phyloP scores from a whole-genome alignment of 805 yeast species.

The Saccharomycopsis sp. region DNA sequence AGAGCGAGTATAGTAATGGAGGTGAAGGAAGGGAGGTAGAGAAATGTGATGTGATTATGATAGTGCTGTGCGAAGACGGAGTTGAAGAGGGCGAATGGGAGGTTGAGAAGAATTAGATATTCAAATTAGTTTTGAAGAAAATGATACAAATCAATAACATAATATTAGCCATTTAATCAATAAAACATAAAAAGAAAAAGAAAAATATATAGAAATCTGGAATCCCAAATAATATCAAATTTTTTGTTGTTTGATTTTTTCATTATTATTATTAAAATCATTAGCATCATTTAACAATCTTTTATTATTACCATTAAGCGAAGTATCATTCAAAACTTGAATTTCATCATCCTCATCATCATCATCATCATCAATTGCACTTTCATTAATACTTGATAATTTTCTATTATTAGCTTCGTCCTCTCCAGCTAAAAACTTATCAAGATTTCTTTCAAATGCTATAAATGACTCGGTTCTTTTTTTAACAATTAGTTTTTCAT shows the following conservation, averaged over 20 bases:
- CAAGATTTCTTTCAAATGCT: conserved; percentile 16
- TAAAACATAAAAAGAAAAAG: no score
- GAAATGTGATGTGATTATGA: no score
- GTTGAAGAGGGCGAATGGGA: no score
- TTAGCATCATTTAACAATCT: not conserved
- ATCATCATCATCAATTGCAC: conserved; percentile 14
- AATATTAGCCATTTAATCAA: no score
- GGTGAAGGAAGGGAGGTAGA: no score
- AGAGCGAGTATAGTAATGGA: no score
- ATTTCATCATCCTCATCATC: not conserved
- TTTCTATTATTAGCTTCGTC: not conserved
- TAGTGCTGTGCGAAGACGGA: no score
- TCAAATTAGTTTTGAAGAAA: no score
- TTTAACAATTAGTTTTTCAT: not conserved
- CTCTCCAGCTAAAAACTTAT: conserved; percentile 16
- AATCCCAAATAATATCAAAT: not conserved
- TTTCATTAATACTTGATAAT: conserved; percentile 4
- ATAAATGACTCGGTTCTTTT: conserved; percentile 14
- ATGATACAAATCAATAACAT: no score
- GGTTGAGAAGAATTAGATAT: no score
- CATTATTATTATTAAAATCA: not conserved
- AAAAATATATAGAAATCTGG: not conserved
- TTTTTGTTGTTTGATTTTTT: not conserved
- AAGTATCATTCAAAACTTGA: not conserved
- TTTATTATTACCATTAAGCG: not conserved